Conservation (phyloP, 148 eudicot species). For the Amaranthus hypochondriacus region DNA sequence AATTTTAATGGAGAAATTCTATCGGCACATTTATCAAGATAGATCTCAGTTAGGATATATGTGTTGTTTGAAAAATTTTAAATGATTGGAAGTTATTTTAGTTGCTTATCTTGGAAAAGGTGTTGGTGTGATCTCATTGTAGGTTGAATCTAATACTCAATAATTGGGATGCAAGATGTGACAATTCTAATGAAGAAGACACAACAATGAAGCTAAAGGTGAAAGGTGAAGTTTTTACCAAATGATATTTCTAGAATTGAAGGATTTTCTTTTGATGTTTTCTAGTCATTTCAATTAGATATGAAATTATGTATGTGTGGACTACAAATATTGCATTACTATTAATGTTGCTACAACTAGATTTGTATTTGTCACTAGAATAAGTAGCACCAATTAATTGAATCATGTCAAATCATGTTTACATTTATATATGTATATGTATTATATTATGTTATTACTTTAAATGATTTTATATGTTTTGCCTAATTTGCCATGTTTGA, state of each 20-base stretch:
- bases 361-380: conserved; percentile 7
- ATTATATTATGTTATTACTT: not conserved
- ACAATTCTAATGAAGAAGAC: not conserved
- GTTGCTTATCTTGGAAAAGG: not conserved
- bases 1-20: not conserved
- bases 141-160: conserved; percentile 10
- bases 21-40: conserved; percentile 8
- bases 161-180: conserved; percentile 16
- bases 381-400: not conserved
- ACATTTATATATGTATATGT: not conserved
- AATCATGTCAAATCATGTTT: conserved; percentile 11
- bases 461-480: too few species aligned
- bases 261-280: not conserved
- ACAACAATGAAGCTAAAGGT: not conserved
- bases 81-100: not conserved
- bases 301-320: not conserved
- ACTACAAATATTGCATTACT: conserved; percentile 6
- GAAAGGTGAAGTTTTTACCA: conserved; percentile 6
- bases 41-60: not conserved
- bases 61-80: not conserved
- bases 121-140: not conserved
- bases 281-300: not conserved
- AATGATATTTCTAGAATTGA: not conserved
- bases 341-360: conserved; percentile 13
- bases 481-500: too few species aligned